A percentile compares a stretch with the other conserved stretches of the same genome.
Evolutionary conservation across 345 rosid genomes (phyloP).

Genomic region (Populus nigra): DNA sequence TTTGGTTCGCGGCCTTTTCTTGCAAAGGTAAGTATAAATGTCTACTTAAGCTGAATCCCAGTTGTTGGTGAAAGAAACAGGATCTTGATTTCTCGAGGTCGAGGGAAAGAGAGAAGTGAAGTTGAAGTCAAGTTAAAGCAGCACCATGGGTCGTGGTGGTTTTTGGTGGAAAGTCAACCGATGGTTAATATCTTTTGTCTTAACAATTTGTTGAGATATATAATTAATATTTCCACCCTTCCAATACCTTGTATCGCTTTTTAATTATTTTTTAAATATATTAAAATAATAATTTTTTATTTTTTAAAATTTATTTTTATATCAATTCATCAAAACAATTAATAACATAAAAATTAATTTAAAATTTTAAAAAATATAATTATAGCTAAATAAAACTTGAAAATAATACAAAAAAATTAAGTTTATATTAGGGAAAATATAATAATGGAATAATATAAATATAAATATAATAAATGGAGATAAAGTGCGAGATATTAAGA

Average conservation of each 20-base stretch:
- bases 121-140: conserved; percentile 2
- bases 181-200: not conserved
- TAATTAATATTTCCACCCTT: not conserved
- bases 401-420: no score
- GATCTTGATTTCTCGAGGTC: not conserved
- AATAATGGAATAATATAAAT: not conserved
- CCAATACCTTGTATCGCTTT: not conserved
- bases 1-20: not conserved
- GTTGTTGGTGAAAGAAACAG: not conserved
- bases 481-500: not conserved
- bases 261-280: no score
- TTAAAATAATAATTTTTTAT: no score
- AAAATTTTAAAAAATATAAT: no score
- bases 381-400: no score
- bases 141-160: not conserved
- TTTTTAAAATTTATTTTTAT: no score
- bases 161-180: conserved; percentile 10
- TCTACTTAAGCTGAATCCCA: not conserved
- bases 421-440: not conserved
- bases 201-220: not conserved
- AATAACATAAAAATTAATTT: no score
- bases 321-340: no score
- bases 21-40: not conserved
- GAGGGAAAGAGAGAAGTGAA: not conserved
- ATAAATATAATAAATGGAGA: not conserved